These are phyloP conservation scores for Raddia guianensis DNA, from an alignment of 176 grass and related monocot genomes.

Conservation along the genomic window DNA sequence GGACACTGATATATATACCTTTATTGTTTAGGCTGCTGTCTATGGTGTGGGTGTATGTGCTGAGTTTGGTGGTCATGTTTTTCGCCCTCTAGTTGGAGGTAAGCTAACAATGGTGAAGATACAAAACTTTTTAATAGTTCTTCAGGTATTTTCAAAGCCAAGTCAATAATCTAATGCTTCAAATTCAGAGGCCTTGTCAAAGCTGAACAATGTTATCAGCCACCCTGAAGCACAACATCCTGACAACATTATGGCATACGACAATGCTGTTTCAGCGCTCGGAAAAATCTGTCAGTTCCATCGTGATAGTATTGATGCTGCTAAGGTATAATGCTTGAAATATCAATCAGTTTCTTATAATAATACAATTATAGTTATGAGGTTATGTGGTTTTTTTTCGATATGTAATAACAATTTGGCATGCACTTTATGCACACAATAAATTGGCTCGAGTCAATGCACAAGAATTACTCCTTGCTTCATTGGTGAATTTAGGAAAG, in stretches of 20 bases:
- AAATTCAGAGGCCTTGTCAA: slow-evolving; percentile 84
- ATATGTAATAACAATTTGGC: neutral
- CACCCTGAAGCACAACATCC: slow-evolving; percentile 73
- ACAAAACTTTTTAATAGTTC: neutral
- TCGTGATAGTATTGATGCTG: slow-evolving; percentile 75
- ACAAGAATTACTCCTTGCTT: neutral
- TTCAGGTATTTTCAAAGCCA: neutral
- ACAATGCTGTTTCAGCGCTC: slow-evolving; percentile 94
- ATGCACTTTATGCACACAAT: neutral
- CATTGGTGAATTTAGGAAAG: neutral
- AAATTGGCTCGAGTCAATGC: slow-evolving; percentile 20
- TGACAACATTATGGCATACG: slow-evolving; percentile 95
- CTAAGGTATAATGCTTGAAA: slow-evolving; percentile 60
- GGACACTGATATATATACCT: neutral
- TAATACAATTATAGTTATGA: neutral
- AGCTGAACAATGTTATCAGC: slow-evolving; percentile 84
- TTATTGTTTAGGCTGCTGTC: slow-evolving; percentile 74
- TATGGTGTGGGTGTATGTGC: slow-evolving; percentile 99
- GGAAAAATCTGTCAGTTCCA: slow-evolving; percentile 96
- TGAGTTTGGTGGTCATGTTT: slow-evolving; percentile 83
- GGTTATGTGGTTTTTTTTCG: neutral
- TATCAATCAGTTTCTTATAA: neutral
- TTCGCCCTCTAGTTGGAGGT: slow-evolving; percentile 95
- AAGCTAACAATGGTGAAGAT: neutral
- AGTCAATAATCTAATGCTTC: slow-evolving; percentile 1